Evolutionary conservation across 768 basidiomycete genomes (phyloP).

Genomic region (Calocera viscosa): DNA sequence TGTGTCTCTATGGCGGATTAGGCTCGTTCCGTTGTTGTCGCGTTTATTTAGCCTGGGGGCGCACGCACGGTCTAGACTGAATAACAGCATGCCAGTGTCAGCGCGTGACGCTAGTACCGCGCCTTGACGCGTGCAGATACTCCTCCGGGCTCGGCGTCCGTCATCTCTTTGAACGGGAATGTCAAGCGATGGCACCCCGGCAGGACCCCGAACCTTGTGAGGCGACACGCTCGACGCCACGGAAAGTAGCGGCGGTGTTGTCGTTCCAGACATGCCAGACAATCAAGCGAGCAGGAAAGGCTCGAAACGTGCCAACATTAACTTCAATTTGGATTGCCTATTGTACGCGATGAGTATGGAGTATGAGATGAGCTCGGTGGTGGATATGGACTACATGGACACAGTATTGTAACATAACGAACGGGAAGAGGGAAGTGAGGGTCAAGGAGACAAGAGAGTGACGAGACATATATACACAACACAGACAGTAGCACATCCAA

Average conservation of each 20-base stretch:
- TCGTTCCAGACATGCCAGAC: not conserved
- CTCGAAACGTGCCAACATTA: slow-evolving; percentile 7
- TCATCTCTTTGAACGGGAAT: not conserved
- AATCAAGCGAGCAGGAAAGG: not conserved
- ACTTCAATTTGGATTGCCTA: slow-evolving; percentile 9
- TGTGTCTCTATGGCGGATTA: not conserved
- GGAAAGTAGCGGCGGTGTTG: not conserved
- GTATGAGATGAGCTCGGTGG: not conserved
- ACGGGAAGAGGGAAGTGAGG: not conserved
- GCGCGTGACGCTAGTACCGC: no score
- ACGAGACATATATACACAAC: slow-evolving; percentile 5
- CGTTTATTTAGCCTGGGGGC: no score
- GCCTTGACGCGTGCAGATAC: no score
- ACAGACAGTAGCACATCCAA: slow-evolving; percentile 10
- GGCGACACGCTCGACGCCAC: not conserved
- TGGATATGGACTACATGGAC: slow-evolving; percentile 6
- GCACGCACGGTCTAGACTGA: not conserved
- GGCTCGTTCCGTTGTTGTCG: not conserved
- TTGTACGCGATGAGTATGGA: not conserved
- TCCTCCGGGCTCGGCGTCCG: not conserved
- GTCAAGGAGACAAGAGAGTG: not conserved
- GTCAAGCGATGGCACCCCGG: not conserved
- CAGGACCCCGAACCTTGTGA: not conserved
- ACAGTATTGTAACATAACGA: slow-evolving; percentile 8
- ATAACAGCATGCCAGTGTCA: not conserved